Base-by-base conservation (phyloP, 495 filamentous ascomycete genomes). In the Barbatosphaeria neglecta region DNA sequence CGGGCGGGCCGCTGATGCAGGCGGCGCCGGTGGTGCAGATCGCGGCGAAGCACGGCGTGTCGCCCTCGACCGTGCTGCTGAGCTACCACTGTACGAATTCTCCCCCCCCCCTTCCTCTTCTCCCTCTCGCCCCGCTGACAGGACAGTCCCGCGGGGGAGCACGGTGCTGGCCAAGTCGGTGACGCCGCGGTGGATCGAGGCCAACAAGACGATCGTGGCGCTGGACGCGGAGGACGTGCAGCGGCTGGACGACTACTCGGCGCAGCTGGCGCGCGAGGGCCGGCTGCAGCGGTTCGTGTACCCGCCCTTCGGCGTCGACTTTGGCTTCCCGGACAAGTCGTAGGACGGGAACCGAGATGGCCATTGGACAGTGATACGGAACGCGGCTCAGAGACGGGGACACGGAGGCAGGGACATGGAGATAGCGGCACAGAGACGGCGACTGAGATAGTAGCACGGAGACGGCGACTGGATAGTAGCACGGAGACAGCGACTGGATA, bases 111-210 rank as follows among this genome's bases (percentile, higher is more conserved):
- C 5, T 37, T 33, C 11, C 23, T n/a, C n/a, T 35, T 16, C 18
- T 15, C 19, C 28, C 4, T 3, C 15, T 35, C 23, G 11, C 28
- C 22, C 40, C 44, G 17, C 55, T 50, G 45, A 65, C 48, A 54
- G 18, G 44, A 23, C 25, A 86, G 85, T 86, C 43, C 74, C 79
- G 43, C 77, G 84, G 44, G 83, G 82, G 44, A 77, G 69, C 45
- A 84, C 81, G 9, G 86, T 90, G 13, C 74, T 92, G 22, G 77
- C 84, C 55, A 92, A 92, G 66, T 90, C 85, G 0, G 80, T 87
- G 8, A 87, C 76, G 4, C 80, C 81, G 10, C 72, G 77, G 43
- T 74, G 84, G 41, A 90, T 90, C 62, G 77, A 82, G 61, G 75
- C 78, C 48, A 92, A 92, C 65, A 64, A 74, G 59, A 72, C 83